Base-by-base conservation (phyloP, 2,329 filamentous ascomycete genomes). In the Fonsecaea monophora region DNA sequence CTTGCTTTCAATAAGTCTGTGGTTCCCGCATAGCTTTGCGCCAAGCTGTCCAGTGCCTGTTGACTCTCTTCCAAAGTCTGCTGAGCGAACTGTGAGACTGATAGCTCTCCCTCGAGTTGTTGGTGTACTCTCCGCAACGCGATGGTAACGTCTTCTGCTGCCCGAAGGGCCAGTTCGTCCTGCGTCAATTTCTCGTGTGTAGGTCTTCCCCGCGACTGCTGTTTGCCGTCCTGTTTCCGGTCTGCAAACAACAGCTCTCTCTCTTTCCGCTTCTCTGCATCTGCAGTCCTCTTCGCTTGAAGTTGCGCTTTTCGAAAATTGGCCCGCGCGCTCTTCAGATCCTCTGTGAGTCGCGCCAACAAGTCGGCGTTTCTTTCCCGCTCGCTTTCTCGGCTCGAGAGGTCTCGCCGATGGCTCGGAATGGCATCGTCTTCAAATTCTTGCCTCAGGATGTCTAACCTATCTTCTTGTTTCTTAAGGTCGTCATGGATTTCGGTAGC, bases 31-130 rank as follows among this genome's bases (percentile, higher is more conserved):
- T 99, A 99, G 42, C 87, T 90, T 73, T 96, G 90, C 3, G 90
- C 88, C 0, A 99, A 85, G 70, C 92, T 87, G 61, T 86, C 86
- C n/a, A 99, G 85, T 10, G 94, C 92, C 9, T 88, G 89, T 6
- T 92, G 94, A 54, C 65, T 75, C 75, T 67, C 71, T 80, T 82
- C 78, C 65, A 99, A 84, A 1, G 93, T 96, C 78, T 96, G 90
- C 73, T 95, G 90, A 18, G 94, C 94, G 76, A 96, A 98, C 74
- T 92, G 89, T 71, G 92, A 96, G 67, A 92, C 89, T 55, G 90
- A 88, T 7, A 99, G 86, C 82, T 97, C 94, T 4, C 88, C 85
- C 70, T 92, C 88, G 82, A 98, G 94, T 74, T 96, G 85, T 69
- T 91, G 88, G 79, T 98, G 94, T 5, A 94, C 96, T 68, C 93